These are phyloP conservation scores for Tolypocladium pustulatum DNA, from an alignment of 2,329 filamentous ascomycete genomes.

Conservation along the genomic window DNA sequence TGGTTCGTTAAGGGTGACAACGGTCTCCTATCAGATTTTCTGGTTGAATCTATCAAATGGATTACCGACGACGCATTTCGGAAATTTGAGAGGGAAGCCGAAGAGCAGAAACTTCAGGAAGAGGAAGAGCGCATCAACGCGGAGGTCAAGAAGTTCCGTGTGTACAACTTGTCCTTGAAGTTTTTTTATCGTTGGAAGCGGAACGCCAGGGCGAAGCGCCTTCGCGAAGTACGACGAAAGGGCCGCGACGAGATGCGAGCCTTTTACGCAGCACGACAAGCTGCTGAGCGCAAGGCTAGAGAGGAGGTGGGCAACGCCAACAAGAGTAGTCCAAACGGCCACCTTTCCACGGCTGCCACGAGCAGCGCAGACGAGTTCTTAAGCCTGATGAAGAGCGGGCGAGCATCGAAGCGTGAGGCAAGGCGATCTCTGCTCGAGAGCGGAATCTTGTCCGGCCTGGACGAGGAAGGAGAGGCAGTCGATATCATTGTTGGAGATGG, in stretches of 20 bases:
- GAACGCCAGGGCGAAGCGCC: slow-evolving; percentile 34
- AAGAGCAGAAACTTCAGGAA: slow-evolving; percentile 30
- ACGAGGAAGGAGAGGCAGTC: slow-evolving; percentile 24
- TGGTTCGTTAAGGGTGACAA: slow-evolving; percentile 46
- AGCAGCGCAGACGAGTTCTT: slow-evolving; percentile 19
- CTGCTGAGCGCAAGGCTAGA: slow-evolving; percentile 19
- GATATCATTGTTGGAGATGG: slow-evolving; percentile 23
- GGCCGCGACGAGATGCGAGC: slow-evolving; percentile 39
- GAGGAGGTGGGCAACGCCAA: slow-evolving; percentile 14
- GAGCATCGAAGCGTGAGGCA: slow-evolving; percentile 17
- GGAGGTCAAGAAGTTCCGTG: slow-evolving; percentile 36
- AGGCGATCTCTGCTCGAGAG: slow-evolving; percentile 30
- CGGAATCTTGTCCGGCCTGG: slow-evolving; percentile 29
- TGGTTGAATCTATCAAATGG: slow-evolving; percentile 32
- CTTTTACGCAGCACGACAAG: slow-evolving; percentile 30
- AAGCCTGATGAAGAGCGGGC: slow-evolving; percentile 20
- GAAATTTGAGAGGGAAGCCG: slow-evolving; percentile 27
- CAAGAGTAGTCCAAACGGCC: not conserved
- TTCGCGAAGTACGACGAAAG: slow-evolving; percentile 38
- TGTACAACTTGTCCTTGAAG: slow-evolving; percentile 38
- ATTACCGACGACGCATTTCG: slow-evolving; percentile 31
- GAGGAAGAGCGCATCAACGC: slow-evolving; percentile 36
- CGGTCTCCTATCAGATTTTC: slow-evolving; percentile 41
- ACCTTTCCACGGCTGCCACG: slow-evolving; percentile 17
- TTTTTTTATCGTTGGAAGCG: slow-evolving; percentile 48